Evolutionary conservation across 225 moss, liverwort and hornwort genomes (phyloP), one percentile per base, ranked within the genome.

Genomic region (Rhytidiadelphus loreus): DNA sequence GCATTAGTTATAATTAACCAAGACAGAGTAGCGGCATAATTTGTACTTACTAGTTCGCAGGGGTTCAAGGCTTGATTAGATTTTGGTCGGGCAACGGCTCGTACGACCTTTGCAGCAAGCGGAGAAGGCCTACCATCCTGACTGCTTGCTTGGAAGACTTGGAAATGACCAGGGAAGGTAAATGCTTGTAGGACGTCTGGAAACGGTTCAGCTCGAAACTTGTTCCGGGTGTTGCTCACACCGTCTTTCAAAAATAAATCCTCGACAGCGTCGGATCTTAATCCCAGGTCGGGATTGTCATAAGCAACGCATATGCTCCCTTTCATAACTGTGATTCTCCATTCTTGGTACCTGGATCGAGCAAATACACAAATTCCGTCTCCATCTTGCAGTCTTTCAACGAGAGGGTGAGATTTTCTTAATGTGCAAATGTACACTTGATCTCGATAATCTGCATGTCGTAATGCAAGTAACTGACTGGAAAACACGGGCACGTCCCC

Each of bases 371-470:
- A 83, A 66, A 93, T 68, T 50, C 24, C 83, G 88, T 93, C 91
- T 3, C 66, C 89, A 25, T 63, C 29, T 68, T 43, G 30, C 85
- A 91, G 80, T 55, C 43, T 88, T 62, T 62, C 22, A 48, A 88
- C 35, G 12, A 91, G 16, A 46, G 86, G 86, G 75, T 91, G 93
- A 4, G 83, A 68, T 69, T 69, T 88, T 68, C 83, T 46, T 55
- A 91, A 88, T 37, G 88, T 88, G 83, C 89, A 91, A n/a, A 91
- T 64, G 86, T 88, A 90, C 7, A 91, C 83, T 64, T 93, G 91
- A 69, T 91, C 89, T 11, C 43, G 77, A 13, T 29, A 19, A 46
- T 93, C 91, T 37, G 88, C 88, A 35, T 91, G 88, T 8, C 91
- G 84, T 76, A 93, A 81, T 9, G 46, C 5, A 23, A 88, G 11